A percentile compares a stretch with the other conserved stretches of the same genome.
phyloP scores from a whole-genome alignment of 768 basidiomycete species.

The Pilatotrama ljubarskyi region DNA sequence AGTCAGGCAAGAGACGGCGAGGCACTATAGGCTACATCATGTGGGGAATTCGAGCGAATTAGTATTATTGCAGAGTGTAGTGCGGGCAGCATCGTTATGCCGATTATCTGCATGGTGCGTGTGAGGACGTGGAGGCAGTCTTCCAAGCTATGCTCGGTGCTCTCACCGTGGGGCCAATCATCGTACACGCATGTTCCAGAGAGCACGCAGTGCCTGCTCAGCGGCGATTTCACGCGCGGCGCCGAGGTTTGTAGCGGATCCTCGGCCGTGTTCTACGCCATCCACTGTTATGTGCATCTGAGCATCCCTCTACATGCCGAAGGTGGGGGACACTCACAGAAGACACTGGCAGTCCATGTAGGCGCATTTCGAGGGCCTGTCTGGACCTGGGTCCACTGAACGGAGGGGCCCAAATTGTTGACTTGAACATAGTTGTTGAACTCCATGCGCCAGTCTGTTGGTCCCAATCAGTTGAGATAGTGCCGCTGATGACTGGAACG shows the following conservation, averaged over 20 bases:
- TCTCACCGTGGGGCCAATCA: neutral
- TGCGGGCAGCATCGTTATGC: neutral
- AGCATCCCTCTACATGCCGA: neutral
- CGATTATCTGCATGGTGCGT: neutral
- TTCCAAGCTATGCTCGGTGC: neutral
- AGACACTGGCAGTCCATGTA: conserved; percentile 32
- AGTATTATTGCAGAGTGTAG: neutral
- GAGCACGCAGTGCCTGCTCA: conserved; percentile 13
- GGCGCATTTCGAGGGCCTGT: conserved; percentile 29
- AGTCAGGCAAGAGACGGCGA: conserved; percentile 9
- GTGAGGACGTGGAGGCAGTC: neutral
- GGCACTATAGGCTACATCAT: conserved; percentile 9
- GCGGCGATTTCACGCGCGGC: conserved; percentile 33
- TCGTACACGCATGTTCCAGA: neutral
- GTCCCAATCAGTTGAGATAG: neutral
- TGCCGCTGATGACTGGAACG: neutral
- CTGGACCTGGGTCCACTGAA: conserved; percentile 8
- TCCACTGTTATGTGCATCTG: conserved; percentile 21
- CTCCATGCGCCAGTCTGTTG: conserved; percentile 26
- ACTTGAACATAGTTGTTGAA: conserved; percentile 31
- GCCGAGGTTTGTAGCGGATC: conserved; percentile 15
- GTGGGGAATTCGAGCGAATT: neutral
- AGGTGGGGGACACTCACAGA: conserved; percentile 25
- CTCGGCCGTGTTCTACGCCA: conserved; percentile 27
- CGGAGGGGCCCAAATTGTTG: conserved; percentile 1